These are phyloP conservation scores for Rosa multiflora DNA, from an alignment of 306 rosid species.

Conservation along the genomic window DNA sequence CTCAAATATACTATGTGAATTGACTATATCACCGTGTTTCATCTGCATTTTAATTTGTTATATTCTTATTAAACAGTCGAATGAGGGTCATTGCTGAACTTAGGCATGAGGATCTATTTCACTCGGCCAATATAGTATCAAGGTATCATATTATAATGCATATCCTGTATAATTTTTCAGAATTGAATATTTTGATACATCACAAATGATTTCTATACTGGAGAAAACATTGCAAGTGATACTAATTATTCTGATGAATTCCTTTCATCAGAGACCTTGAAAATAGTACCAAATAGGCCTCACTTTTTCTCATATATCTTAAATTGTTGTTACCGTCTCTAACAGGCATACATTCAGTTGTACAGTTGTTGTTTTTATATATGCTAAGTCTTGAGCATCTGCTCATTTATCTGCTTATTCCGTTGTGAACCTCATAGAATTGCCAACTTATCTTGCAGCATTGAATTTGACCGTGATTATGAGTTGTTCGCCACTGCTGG, in stretches of 20 bases:
- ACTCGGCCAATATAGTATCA: slow-evolving; percentile 92
- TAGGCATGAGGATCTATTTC: slow-evolving; percentile 84
- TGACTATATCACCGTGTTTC: neutral
- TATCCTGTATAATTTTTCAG: slow-evolving; percentile 4
- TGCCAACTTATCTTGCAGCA: slow-evolving; percentile 58
- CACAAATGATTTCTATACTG: neutral
- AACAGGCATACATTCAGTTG: neutral
- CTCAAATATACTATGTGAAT: neutral
- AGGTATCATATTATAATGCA: slow-evolving; percentile 52
- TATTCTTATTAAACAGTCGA: slow-evolving; percentile 63
- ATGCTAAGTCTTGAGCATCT: neutral
- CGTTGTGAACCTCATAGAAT: slow-evolving; percentile 28
- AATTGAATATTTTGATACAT: neutral
- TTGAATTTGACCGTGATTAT: slow-evolving; percentile 92
- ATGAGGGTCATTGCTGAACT: slow-evolving; percentile 94
- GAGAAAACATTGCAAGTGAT: neutral
- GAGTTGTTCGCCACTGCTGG: slow-evolving; percentile 97
- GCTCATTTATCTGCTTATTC: slow-evolving; percentile 7
- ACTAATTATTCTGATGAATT: neutral
- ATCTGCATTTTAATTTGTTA: slow-evolving; percentile 4
- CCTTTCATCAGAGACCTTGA: neutral
- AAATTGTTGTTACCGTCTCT: neutral
- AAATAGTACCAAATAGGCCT: neutral
- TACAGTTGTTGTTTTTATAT: neutral
- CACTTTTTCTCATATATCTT: neutral